Evolutionary conservation across 2,329 filamentous ascomycete species (phyloP), one percentile per base, ranked within the genome.

Genomic region (Monilinia fructicola): DNA sequence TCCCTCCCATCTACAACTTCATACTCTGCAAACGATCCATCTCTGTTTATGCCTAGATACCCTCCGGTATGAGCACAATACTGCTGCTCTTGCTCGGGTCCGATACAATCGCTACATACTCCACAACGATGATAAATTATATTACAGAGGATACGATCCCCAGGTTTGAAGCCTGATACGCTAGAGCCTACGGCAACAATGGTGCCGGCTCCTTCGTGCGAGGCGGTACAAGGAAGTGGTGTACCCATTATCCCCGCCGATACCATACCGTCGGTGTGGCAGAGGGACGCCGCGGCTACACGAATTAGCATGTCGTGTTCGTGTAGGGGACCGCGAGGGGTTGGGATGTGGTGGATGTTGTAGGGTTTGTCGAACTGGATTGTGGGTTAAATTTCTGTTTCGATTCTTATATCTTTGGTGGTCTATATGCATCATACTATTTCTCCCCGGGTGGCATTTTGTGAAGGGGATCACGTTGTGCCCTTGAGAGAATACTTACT

Each of bases 241-340:
- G 80, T 79, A 9, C 73, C 75, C 73, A 87, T 82, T 55, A 80
- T 75, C 58, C 85, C 85, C 2, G 78, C 72, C 9, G 73, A 71
- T 4, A 87, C 84, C 82, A 87, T 85, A 68, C 76, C 75, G 76
- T 88, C 86, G 0, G 86, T 88, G 77, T 89, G 86, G 77, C 86
- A 88, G 72, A 87, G 81, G 1, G 84, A 86, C 12, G 84, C 85
- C 4, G 50, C 18, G 64, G 83, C 84, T 56, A 86, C 78, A 74
- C 85, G 86, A 72, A 88, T 79, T 46, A 88, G 81, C n/a, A 89
- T 77, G 69, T 88, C 85, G 69, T 83, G 56, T 53, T 71, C 63
- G 56, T 76, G 74, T 21, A 86, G 80, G 21, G 75, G 66, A 11
- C 75, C 74, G 0, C 66, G 66, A 9, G 85, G 85, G 0, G 83